Percentiles rank a stretch among this genome's conserved stretches.
Conservation (phyloP, 306 rosid genomes). For the Sindora glabra region DNA sequence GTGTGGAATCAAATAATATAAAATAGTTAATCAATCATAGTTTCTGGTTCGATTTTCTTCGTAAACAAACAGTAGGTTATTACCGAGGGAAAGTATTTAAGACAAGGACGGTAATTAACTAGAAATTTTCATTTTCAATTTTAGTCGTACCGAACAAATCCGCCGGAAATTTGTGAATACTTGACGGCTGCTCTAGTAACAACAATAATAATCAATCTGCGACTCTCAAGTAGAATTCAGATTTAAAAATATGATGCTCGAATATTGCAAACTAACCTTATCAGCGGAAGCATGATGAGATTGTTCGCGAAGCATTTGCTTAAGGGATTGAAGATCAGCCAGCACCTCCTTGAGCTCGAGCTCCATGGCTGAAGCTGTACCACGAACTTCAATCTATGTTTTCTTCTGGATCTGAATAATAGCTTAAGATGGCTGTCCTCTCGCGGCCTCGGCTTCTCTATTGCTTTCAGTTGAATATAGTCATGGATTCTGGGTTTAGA, state of each 20-base stretch:
- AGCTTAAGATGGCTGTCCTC: neutral
- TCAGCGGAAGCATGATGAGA: slow-evolving; percentile 44
- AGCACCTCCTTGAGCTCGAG: slow-evolving; percentile 52
- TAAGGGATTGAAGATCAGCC: slow-evolving; percentile 68
- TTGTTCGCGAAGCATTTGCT: slow-evolving; percentile 58
- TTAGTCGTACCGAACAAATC: too few relatives aligned
- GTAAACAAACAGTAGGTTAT: neutral
- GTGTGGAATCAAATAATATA: neutral
- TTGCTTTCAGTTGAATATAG: neutral
- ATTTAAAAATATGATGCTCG: neutral
- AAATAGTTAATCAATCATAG: neutral
- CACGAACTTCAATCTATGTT: neutral
- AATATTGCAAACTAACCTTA: slow-evolving; percentile 36
- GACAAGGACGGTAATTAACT: neutral
- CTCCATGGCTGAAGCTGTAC: slow-evolving; percentile 44
- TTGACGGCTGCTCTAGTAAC: too few relatives aligned
- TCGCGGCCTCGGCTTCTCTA: neutral
- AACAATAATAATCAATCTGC: too few relatives aligned
- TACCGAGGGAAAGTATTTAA: neutral
- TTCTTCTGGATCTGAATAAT: neutral
- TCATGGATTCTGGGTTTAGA: neutral
- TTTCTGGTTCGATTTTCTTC: neutral
- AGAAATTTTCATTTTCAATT: too few relatives aligned
- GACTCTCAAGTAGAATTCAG: too few relatives aligned
- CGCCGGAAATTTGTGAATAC: too few relatives aligned